Evolutionary conservation across 768 basidiomycete species (phyloP), one percentile per base, ranked within the genome.

Genomic region (Hericium coralloides): DNA sequence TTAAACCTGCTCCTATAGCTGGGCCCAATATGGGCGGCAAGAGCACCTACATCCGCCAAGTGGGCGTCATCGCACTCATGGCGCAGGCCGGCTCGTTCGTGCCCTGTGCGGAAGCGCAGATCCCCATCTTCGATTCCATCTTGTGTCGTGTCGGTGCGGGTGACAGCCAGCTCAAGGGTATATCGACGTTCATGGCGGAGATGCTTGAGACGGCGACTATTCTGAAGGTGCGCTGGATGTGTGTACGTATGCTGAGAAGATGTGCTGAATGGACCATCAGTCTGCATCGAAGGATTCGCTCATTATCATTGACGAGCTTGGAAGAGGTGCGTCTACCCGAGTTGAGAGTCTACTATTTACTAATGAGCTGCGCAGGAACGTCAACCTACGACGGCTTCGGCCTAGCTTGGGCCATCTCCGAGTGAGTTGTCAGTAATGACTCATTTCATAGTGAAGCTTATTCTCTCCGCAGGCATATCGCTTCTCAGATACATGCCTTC

Each of bases 1-100:
- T 50, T 47, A 18, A 25, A 18, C 52, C 49, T 37, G 51, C 37
- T 38, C 38, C 22, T 4, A 57, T 43, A 91, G 89, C 95, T 20
- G 97, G 97, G 5, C 97, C 97, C 0, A 99, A 99, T 70, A 98
- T 98, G 90, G 97, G 97, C 53, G 97, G 97, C 58, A 99, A 99
- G 72, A 93, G 90, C 50, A 98, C 95, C 0, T 98, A 95, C 65
- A 95, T 98, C 64, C 88, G 93, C 49, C 90, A 94, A 84, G 86
- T 91, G 38, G 97, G 95, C 2, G 94, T 95, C n/a, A 92, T 98
- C 60, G 89, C 87, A 0, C 80, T 99, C 7, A 92, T 99, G 89
- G 94, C 94, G 0, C 95, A 99, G 68, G 82, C 86, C 2, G 97
- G 97, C 7, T 92, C 88, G 63, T 99, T 93, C 67, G 97, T 99